These are phyloP conservation scores for Hypoxylon sp. DNA, from an alignment of 2,329 filamentous ascomycete species.

Conservation along the genomic window DNA sequence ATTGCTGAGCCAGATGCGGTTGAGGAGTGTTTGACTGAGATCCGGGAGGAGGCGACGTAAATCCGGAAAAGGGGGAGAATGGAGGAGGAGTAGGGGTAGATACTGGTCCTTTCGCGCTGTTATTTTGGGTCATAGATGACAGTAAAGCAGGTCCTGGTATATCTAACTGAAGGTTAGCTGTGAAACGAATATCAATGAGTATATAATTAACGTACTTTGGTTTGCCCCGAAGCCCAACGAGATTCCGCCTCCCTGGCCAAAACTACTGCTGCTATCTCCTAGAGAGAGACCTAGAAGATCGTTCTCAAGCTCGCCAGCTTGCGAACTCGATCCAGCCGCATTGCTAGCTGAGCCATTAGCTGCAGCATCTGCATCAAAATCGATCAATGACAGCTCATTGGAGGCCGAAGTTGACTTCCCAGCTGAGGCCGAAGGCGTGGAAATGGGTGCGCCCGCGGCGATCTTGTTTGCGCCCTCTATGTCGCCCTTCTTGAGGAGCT, in stretches of 20 bases:
- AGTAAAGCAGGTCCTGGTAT: constrained; percentile 74
- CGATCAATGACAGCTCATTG: constrained; percentile 91
- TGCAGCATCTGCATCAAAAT: constrained; percentile 78
- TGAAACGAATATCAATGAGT: background rate
- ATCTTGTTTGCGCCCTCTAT: constrained; percentile 85
- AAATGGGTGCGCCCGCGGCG: constrained; percentile 77
- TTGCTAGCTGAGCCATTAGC: constrained; percentile 58
- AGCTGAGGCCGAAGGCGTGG: constrained; percentile 54
- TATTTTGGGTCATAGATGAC: constrained; percentile 73
- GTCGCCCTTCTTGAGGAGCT: constrained; percentile 95
- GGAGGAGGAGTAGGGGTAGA: constrained; percentile 59
- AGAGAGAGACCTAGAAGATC: constrained; percentile 92
- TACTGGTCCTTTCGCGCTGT: constrained; percentile 64
- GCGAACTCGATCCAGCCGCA: constrained; percentile 58
- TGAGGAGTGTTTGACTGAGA: constrained; percentile 69
- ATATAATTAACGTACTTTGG: constrained; percentile 67
- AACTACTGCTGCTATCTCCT: constrained; percentile 70
- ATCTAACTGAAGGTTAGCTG: constrained; percentile 60
- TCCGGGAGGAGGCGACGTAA: constrained; percentile 62
- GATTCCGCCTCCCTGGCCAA: constrained; percentile 83
- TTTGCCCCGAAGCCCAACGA: constrained; percentile 83
- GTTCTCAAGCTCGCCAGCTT: constrained; percentile 81
- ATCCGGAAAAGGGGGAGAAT: constrained; percentile 69
- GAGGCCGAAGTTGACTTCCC: constrained; percentile 73
- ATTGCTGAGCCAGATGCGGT: constrained; percentile 62